Percentiles rank a stretch among this genome's conserved stretches.
Evolutionary conservation across 805 yeast genomes (phyloP).

Genomic region (Metschnikowia peoriensis): DNA sequence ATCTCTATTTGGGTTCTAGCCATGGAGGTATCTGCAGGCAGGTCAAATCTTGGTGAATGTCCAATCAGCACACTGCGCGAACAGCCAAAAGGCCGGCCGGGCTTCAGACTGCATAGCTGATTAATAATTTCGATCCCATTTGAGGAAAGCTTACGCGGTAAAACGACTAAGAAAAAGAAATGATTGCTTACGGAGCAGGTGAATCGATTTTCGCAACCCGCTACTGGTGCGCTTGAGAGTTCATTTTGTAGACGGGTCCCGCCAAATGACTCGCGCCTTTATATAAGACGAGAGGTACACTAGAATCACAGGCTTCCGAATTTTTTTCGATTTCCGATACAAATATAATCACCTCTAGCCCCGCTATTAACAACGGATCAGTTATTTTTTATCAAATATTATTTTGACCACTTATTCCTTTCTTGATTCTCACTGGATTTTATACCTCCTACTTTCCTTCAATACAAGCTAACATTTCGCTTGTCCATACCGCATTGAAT

Average conservation of each 20-base stretch:
- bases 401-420: neutral
- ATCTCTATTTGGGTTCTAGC: neutral
- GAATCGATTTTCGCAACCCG: constrained; percentile 4
- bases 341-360: neutral
- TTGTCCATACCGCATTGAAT: constrained; percentile 1
- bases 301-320: constrained; percentile 1
- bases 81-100: constrained; percentile 5
- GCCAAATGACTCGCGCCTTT: neutral
- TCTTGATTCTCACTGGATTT: neutral
- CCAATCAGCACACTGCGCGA: constrained; percentile 6
- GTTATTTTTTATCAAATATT: neutral
- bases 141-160: constrained; percentile 5
- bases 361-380: neutral
- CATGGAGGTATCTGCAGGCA: neutral
- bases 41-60: neutral
- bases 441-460: neutral
- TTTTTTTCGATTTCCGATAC: neutral
- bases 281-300: neutral
- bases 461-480: neutral
- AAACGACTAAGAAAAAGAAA: neutral
- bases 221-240: constrained; percentile 7
- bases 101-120: constrained; percentile 15
- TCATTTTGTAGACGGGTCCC: constrained; percentile 4
- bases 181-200: neutral
- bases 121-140: constrained; percentile 14